A percentile compares a stretch with the other conserved stretches of the same genome.
These are phyloP conservation scores for Candida vaughaniae DNA, from an alignment of 805 yeast genomes.

Conservation along the genomic window DNA sequence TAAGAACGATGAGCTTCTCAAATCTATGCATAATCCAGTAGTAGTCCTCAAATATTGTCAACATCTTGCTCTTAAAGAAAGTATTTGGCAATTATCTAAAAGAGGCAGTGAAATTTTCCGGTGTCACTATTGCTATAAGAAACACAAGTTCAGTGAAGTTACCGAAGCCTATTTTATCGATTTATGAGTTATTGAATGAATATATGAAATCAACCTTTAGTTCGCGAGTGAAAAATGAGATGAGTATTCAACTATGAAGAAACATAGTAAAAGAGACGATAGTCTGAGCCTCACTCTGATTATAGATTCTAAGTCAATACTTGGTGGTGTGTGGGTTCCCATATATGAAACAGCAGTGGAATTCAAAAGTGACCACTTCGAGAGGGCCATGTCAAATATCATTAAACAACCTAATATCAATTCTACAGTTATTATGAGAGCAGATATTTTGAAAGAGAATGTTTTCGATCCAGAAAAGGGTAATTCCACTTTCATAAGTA, in stretches of 20 bases:
- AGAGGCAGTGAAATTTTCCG: conserved; percentile 40
- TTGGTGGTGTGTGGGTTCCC: conserved; percentile 67
- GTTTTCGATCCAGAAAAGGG: conserved; percentile 38
- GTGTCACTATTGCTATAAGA: conserved; percentile 47
- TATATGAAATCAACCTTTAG: background rate
- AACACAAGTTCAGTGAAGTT: conserved; percentile 38
- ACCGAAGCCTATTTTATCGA: conserved; percentile 43
- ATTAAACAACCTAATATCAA: conserved; percentile 85
- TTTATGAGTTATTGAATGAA: conserved; percentile 9
- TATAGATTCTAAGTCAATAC: conserved; percentile 30
- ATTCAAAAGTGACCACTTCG: conserved; percentile 58
- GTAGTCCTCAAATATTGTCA: conserved; percentile 42
- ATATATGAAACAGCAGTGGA: conserved; percentile 49
- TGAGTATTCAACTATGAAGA: conserved; percentile 11
- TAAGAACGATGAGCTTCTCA: conserved; percentile 11
- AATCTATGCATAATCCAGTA: conserved; percentile 31
- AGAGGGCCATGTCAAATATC: conserved; percentile 73
- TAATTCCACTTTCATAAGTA: conserved; percentile 27
- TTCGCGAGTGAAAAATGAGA: conserved; percentile 7
- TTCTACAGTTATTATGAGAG: conserved; percentile 86
- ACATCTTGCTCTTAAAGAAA: conserved; percentile 42
- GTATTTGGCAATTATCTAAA: conserved; percentile 40
- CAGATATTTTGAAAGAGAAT: conserved; percentile 68
- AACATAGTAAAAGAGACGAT: conserved; percentile 6
- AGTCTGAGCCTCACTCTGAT: conserved; percentile 12